A percentile compares a stretch with the other conserved stretches of the same genome.
phyloP scores from a whole-genome alignment of 1,284 basidiomycete genomes.

The Wolfiporia cocos region DNA sequence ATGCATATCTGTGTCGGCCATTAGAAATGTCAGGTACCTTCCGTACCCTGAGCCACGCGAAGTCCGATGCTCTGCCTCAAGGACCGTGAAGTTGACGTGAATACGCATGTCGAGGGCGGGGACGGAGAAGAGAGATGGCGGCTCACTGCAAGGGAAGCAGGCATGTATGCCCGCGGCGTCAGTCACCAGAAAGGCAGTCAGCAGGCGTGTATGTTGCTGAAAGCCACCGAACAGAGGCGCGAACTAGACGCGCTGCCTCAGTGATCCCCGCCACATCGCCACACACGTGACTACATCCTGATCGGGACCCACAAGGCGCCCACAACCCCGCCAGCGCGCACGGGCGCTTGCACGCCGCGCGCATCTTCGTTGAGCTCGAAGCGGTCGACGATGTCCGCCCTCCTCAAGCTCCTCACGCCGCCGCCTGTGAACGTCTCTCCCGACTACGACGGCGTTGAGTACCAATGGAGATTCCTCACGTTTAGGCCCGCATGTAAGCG shows the following conservation, averaged over 20 bases:
- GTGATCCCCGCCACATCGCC: too few species aligned
- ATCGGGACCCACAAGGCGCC: too few species aligned
- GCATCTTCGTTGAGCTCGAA: neutral
- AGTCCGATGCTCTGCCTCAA: slow-evolving; percentile 2
- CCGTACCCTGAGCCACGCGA: slow-evolving; percentile 1
- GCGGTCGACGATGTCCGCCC: slow-evolving; percentile 10
- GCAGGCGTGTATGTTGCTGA: too few species aligned
- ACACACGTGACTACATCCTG: too few species aligned
- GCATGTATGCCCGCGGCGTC: too few species aligned
- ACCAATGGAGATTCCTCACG: slow-evolving; percentile 66
- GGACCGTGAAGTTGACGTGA: slow-evolving; percentile 7
- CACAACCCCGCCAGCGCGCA: too few species aligned
- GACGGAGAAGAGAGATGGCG: neutral
- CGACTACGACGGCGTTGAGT: slow-evolving; percentile 60
- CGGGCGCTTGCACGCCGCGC: too few species aligned
- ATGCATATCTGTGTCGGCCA: slow-evolving; percentile 4
- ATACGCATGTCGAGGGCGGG: slow-evolving; percentile 5
- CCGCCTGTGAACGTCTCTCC: slow-evolving; percentile 32
- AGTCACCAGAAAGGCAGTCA: too few species aligned
- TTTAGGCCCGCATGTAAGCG: slow-evolving; percentile 75
- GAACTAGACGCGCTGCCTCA: too few species aligned
- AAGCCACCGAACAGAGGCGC: too few species aligned
- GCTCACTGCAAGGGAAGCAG: neutral
- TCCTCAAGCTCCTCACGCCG: slow-evolving; percentile 24
- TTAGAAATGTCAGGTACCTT: neutral